Evolutionary conservation across 192 early-diverging fungal genomes (phyloP), one percentile per base, ranked within the genome.

Genomic region (Gaertneriomyces semiglobifer): DNA sequence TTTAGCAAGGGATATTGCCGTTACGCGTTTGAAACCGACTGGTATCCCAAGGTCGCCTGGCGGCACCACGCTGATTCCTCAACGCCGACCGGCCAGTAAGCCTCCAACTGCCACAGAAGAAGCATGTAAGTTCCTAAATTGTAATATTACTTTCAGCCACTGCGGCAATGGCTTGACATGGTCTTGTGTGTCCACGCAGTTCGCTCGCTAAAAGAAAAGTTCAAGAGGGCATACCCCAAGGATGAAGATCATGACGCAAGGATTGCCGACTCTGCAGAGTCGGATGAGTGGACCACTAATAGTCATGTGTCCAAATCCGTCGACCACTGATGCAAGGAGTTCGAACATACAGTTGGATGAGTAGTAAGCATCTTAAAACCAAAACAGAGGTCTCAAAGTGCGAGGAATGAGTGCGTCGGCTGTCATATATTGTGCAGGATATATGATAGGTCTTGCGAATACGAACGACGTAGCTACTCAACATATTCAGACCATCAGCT

Each of bases 41-140:
- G 44, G 56, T 51, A 69, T 69, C 16, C 68, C 68, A 38, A 48
- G 68, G 16, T 69, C 68, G 16, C 68, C 68, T 9, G 68, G 68
- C 20, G 68, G 68, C 11, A 69, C 68, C 4, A 69, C 68, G 7
- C 52, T 69, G 39, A 69, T 69, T 33, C 68, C 60, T 44, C 68
- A 53, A 45, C 68, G 68, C 6, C 14, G 46, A 56, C 19, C 47
- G 45, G 12, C 68, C 10, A 38, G 60, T 16, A 61, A 19, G 52
- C 53, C 39, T 46, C 18, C 47, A 16, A 45, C 19, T 18, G 39
- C 59, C 53, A 57, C 53, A 33, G 60, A 62, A 25, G 40, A 61
- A 9, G 18, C 42, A 11, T 25, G 68, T 69, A 63, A 10, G 68
- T 69, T 3, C 10, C 18, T 0, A 10, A 44, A 10, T 25, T 38